Percentiles rank a stretch among this genome's conserved stretches.
Evolutionary conservation across 2,329 filamentous ascomycete genomes (phyloP).

Genomic region (Aureobasidium sp.): DNA sequence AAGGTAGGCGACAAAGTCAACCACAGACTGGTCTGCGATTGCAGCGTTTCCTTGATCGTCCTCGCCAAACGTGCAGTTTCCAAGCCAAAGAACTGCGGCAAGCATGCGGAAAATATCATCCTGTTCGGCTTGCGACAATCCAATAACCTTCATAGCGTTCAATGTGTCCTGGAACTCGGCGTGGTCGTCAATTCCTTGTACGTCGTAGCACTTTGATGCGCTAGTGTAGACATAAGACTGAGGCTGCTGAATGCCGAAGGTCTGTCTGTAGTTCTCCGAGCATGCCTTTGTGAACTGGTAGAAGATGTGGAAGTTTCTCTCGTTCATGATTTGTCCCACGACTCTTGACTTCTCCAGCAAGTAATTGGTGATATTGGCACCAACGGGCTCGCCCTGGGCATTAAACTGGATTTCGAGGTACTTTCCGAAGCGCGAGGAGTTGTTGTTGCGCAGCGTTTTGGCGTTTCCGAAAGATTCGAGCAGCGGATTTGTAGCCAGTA

Average conservation of each 20-base stretch:
- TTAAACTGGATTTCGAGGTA: conserved; percentile 98
- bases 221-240: conserved; percentile 92
- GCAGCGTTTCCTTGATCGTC: conserved; percentile 83
- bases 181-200: conserved; percentile 85
- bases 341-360: conserved; percentile 92
- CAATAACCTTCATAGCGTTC: conserved; percentile 91
- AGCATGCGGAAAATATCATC: conserved; percentile 96
- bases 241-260: conserved; percentile 84
- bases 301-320: conserved; percentile 98
- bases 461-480: conserved; percentile 98
- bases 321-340: conserved; percentile 87
- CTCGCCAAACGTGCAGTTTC: conserved; percentile 85
- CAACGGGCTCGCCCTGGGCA: conserved; percentile 77
- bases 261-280: conserved; percentile 74
- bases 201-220: conserved; percentile 87
- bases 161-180: conserved; percentile 85
- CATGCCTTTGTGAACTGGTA: conserved; percentile 98
- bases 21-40: conserved; percentile 80
- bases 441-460: conserved; percentile 96
- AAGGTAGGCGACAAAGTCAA: conserved; percentile 90
- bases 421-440: conserved; percentile 96
- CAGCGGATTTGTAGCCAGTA: conserved; percentile 92
- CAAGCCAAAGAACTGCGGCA: conserved; percentile 83
- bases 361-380: conserved; percentile 97
- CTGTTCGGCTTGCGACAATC: conserved; percentile 77